Base-by-base conservation (phyloP, 805 yeast genomes). In the Nakazawaea pomicola region DNA sequence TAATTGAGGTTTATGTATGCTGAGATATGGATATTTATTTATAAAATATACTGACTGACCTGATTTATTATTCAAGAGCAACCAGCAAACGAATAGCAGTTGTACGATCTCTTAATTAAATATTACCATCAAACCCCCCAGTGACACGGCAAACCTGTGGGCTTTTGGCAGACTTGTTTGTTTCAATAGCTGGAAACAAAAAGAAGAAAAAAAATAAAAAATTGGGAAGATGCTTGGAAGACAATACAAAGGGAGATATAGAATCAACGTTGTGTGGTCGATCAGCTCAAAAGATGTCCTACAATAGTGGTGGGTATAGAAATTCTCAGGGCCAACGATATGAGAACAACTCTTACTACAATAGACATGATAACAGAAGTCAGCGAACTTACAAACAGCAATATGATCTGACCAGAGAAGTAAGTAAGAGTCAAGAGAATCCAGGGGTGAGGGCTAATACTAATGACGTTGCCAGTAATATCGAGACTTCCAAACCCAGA, bases 371-470 rank as follows among this genome's bases (percentile, higher is more conserved):
- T 7, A 23, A 12, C 19, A 21, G 19, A 23, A 33, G 23, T 16
- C 7, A 23, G 6, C 20, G 16, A 27, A 17, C 12, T 23, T 16
- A 18, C 12, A 18, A 27, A 5, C 6, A 3, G 16, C 12, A 35
- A 15, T 25, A 8, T 9, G 18, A 27, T n/a, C 38, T 35, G 38
- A 25, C 15, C 11, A 35, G 21, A 27, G 38, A 35, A 19, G 38
- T 35, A 35, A 35, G 38, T 35, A 35, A 17, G 31, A 19, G 32
- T 28, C 38, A 35, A 35, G 38, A 35, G 9, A 24, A 35, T 17
- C 27, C 15, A 14, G 37, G 37, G 25, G 27, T 15, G 19, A 27
- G 17, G 31, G 30, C 24, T 27, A 17, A 19, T 35, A 35, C 38
- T 35, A 35, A 35, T 35, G 27, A 30, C 25, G 38, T 19, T 35